Percentiles rank a stretch among this genome's conserved stretches.
phyloP scores from a whole-genome alignment of 768 basidiomycete genomes.

The Russula virescens region DNA sequence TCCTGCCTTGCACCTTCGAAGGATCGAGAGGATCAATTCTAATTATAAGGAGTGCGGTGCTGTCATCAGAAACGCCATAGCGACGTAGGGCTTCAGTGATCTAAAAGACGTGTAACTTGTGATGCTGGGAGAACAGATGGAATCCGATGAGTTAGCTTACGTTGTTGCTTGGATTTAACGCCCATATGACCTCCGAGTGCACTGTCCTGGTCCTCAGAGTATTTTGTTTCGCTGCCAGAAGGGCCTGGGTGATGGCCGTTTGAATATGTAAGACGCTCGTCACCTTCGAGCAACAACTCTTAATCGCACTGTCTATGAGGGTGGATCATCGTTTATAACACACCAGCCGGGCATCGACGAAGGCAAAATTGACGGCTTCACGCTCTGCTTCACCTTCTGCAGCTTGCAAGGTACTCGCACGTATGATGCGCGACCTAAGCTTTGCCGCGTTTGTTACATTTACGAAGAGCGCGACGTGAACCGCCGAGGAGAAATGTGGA shows the following conservation, averaged over 20 bases:
- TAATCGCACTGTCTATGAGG: constrained; percentile 5
- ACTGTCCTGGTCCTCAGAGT: constrained; percentile 75
- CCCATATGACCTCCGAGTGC: constrained; percentile 89
- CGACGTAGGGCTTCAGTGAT: constrained; percentile 84
- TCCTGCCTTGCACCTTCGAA: constrained; percentile 43
- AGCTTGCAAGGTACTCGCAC: constrained; percentile 57
- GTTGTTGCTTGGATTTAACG: constrained; percentile 82
- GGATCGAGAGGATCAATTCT: constrained; percentile 45
- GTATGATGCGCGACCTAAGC: constrained; percentile 62
- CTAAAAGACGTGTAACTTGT: constrained; percentile 34
- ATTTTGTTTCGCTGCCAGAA: constrained; percentile 58
- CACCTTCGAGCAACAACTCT: constrained; percentile 46
- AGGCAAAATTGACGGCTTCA: constrained; percentile 82
- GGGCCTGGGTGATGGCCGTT: constrained; percentile 77
- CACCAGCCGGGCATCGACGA: constrained; percentile 82
- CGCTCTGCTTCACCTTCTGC: constrained; percentile 61
- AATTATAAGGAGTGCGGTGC: constrained; percentile 64
- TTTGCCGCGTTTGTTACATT: constrained; percentile 56
- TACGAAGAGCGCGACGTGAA: constrained; percentile 62
- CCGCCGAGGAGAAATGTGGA: constrained; percentile 45
- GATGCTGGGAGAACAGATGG: neutral
- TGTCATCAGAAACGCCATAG: constrained; percentile 73
- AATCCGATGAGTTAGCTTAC: constrained; percentile 34
- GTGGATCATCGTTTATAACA: neutral
- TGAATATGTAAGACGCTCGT: constrained; percentile 75